Conservation (phyloP, 176 grass and related monocot species). For the Raddia guianensis region DNA sequence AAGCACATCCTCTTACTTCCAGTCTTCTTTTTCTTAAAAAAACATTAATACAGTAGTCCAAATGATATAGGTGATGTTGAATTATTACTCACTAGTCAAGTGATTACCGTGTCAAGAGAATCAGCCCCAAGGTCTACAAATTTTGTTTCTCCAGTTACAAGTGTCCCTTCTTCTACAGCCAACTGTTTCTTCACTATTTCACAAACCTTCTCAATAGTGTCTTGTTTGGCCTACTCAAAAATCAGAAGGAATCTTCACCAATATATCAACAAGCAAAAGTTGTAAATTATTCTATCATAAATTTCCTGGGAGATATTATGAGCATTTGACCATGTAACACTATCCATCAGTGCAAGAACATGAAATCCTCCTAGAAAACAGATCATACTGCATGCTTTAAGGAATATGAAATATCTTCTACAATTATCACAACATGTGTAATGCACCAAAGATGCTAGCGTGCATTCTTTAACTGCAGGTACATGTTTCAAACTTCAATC, state of each 20-base stretch:
- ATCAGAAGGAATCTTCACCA: background rate
- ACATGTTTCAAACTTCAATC: background rate
- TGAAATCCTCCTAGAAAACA: background rate
- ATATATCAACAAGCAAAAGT: background rate
- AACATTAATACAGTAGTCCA: background rate
- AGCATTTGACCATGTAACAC: background rate
- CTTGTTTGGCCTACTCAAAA: constrained; percentile 48
- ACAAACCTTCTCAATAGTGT: constrained; percentile 50
- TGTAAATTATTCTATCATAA: background rate
- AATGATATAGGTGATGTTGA: background rate
- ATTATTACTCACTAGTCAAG: constrained; percentile 2
- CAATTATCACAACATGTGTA: background rate
- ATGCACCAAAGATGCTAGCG: background rate
- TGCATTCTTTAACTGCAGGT: background rate
- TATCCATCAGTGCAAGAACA: background rate
- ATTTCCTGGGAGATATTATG: background rate
- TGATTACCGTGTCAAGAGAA: constrained; percentile 75
- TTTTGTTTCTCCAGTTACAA: constrained; percentile 48
- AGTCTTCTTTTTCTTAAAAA: background rate
- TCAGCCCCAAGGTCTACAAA: constrained; percentile 62
- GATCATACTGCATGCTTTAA: background rate
- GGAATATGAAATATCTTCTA: background rate
- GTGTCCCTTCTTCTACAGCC: constrained; percentile 30
- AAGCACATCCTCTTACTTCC: background rate
- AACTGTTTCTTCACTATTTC: constrained; percentile 62